A percentile compares a stretch with the other conserved stretches of the same genome.
These are phyloP conservation scores for Protomyces inundatus DNA, from an alignment of 1,139 yeast genomes.

Conservation along the genomic window DNA sequence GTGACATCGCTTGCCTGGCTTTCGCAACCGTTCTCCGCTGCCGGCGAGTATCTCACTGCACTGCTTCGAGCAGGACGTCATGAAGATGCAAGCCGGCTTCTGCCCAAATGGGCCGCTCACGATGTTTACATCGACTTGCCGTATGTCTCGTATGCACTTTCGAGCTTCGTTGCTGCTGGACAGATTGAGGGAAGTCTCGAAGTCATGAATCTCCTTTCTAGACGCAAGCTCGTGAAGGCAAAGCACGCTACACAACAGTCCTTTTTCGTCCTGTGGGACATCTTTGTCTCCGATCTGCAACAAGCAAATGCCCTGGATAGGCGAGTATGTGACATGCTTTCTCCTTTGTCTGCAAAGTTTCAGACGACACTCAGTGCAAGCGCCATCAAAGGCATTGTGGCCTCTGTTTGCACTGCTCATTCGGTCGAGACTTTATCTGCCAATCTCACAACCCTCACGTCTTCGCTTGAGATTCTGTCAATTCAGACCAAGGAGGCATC, in stretches of 20 bases:
- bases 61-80: slow-evolving; percentile 2
- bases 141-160: background rate
- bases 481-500: too few relatives aligned
- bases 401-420: too few relatives aligned
- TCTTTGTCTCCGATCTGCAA: background rate
- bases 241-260: background rate
- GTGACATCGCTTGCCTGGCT: slow-evolving; percentile 1
- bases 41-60: slow-evolving; percentile 2
- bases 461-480: too few relatives aligned
- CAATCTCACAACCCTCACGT: too few relatives aligned
- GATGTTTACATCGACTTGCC: background rate
- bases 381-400: too few relatives aligned
- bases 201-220: background rate
- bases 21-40: background rate
- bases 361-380: too few relatives aligned
- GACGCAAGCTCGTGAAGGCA: background rate
- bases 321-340: too few relatives aligned
- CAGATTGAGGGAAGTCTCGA: background rate
- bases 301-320: background rate
- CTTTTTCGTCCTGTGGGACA: background rate
- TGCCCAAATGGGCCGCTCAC: slow-evolving; percentile 1
- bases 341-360: too few relatives aligned
- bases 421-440: too few relatives aligned
- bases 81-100: background rate
- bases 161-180: slow-evolving; percentile 6